Conservation (phyloP, 2,329 filamentous ascomycete genomes). For the Epichloe coenophiala region DNA sequence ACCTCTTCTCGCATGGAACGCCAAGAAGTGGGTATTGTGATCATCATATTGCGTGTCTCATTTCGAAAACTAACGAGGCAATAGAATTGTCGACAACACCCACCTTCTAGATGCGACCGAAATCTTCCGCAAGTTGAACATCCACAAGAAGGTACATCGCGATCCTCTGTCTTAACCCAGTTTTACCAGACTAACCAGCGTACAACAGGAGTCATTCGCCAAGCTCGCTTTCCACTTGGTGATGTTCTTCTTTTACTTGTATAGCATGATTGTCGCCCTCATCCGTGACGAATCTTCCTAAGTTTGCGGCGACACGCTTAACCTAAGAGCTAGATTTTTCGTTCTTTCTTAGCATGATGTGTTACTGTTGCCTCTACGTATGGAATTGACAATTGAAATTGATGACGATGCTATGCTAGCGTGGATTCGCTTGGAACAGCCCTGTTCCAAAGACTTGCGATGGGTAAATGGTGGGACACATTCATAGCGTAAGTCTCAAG, state of each 20-base stretch:
- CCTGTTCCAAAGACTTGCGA: constrained; percentile 7
- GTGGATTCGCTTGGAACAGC: not conserved
- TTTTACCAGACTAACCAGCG: constrained; percentile 9
- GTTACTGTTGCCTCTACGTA: not conserved
- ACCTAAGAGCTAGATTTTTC: not conserved
- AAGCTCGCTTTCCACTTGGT: constrained; percentile 97
- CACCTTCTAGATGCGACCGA: constrained; percentile 95
- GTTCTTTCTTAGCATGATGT: not conserved
- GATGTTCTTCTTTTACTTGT: constrained; percentile 99
- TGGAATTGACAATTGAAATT: not conserved
- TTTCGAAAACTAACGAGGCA: not conserved
- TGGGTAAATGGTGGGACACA: constrained; percentile 15
- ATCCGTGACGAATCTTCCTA: constrained; percentile 90
- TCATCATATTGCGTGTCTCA: not conserved
- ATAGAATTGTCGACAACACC: constrained; percentile 89
- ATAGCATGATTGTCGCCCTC: constrained; percentile 95
- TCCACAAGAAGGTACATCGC: constrained; percentile 79
- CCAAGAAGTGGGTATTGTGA: constrained; percentile 71
- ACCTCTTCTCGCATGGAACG: constrained; percentile 83
- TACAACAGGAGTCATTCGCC: constrained; percentile 80
- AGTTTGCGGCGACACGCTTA: constrained; percentile 14
- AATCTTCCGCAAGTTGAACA: constrained; percentile 97
- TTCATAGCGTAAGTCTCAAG: constrained; percentile 13
- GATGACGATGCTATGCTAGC: not conserved
- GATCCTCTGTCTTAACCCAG: not conserved